These are phyloP conservation scores for Geranomyces michiganensis DNA, from an alignment of 192 early-diverging fungal species.

Conservation along the genomic window DNA sequence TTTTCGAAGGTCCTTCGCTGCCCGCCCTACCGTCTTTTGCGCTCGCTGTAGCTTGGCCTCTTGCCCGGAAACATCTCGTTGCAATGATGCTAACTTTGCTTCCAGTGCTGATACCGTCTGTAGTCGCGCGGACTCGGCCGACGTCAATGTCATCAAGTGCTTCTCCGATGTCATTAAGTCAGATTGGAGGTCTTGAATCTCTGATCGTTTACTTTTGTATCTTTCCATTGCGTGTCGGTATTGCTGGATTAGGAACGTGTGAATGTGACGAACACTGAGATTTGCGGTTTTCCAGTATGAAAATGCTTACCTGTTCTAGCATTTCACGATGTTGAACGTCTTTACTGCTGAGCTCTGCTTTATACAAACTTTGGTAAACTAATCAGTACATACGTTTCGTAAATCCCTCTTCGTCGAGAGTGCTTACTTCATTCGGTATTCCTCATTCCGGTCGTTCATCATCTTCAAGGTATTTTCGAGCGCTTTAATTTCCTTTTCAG, in stretches of 20 bases:
- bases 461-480: slow-evolving; percentile 64
- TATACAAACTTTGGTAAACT: slow-evolving; percentile 48
- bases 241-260: slow-evolving; percentile 37
- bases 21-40: slow-evolving; percentile 27
- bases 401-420: background rate
- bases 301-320: slow-evolving; percentile 50
- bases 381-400: too few species aligned
- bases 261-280: background rate
- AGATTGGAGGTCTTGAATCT: slow-evolving; percentile 56
- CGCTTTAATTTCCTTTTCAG: slow-evolving; percentile 67
- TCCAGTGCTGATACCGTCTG: slow-evolving; percentile 50
- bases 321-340: slow-evolving; percentile 64
- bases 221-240: slow-evolving; percentile 57
- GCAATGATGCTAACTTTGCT: slow-evolving; percentile 40
- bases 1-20: slow-evolving; percentile 38
- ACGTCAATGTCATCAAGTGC: slow-evolving; percentile 27
- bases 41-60: slow-evolving; percentile 53
- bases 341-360: slow-evolving; percentile 54
- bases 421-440: slow-evolving; percentile 56
- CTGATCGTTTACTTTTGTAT: slow-evolving; percentile 53
- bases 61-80: slow-evolving; percentile 53
- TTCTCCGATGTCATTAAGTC: slow-evolving; percentile 46
- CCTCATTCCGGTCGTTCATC: slow-evolving; percentile 63
- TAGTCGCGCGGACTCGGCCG: slow-evolving; percentile 45
- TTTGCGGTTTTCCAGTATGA: slow-evolving; percentile 12